Evolutionary conservation across 2,329 filamentous ascomycete genomes (phyloP).

Genomic region (Aspergillus melleus): DNA sequence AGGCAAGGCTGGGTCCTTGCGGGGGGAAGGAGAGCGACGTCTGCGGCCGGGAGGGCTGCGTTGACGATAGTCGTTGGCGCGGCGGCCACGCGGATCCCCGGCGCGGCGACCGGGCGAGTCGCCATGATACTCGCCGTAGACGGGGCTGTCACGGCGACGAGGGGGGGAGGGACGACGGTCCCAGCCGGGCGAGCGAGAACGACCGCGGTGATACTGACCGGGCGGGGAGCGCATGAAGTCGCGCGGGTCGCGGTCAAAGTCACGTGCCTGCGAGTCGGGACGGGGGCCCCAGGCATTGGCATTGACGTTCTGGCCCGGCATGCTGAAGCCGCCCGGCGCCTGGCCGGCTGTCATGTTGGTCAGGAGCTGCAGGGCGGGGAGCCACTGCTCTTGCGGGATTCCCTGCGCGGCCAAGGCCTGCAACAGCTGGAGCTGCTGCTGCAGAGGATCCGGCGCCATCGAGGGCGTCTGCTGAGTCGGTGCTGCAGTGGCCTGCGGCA

Average conservation of each 20-base stretch:
- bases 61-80: conserved; percentile 72
- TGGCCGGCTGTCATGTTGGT: conserved; percentile 37
- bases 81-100: conserved; percentile 55
- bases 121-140: conserved; percentile 71
- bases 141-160: conserved; percentile 65
- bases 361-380: conserved; percentile 55
- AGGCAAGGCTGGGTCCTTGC: conserved; percentile 43
- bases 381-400: conserved; percentile 75
- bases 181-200: conserved; percentile 77
- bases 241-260: conserved; percentile 57
- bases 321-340: conserved; percentile 32
- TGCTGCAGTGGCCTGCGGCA: conserved; percentile 38
- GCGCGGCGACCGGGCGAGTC: conserved; percentile 64
- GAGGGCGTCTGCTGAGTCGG: conserved; percentile 28
- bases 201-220: conserved; percentile 58
- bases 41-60: conserved; percentile 75
- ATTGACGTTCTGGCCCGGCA: conserved; percentile 28
- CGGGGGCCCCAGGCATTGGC: conserved; percentile 37
- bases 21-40: conserved; percentile 63
- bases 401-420: conserved; percentile 75
- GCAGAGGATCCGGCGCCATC: conserved; percentile 53
- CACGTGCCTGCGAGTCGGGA: conserved; percentile 45
- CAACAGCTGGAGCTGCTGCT: conserved; percentile 71
- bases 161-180: conserved; percentile 68
- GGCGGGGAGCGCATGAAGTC: conserved; percentile 64